phyloP scores from a whole-genome alignment of 2,329 filamentous ascomycete species.

The Torrubiellomyces zombiae region DNA sequence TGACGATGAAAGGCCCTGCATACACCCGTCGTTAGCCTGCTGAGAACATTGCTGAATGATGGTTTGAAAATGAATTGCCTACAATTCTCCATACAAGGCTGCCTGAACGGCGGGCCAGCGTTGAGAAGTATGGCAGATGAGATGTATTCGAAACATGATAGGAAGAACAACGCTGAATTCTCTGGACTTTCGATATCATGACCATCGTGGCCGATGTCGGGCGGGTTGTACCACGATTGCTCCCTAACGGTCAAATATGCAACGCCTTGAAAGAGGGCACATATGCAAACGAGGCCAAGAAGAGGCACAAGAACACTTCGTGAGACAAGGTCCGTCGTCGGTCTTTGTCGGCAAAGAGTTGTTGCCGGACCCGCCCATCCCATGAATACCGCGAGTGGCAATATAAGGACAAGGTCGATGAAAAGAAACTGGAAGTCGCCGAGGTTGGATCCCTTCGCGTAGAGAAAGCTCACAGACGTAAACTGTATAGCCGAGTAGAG shows the following conservation, averaged over 20 bases:
- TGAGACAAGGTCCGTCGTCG: slow-evolving; percentile 81
- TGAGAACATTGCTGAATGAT: not conserved
- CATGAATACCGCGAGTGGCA: slow-evolving; percentile 98
- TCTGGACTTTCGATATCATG: slow-evolving; percentile 83
- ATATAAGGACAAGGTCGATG: slow-evolving; percentile 81
- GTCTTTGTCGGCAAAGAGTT: slow-evolving; percentile 63
- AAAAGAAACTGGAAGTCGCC: slow-evolving; percentile 97
- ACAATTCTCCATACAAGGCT: slow-evolving; percentile 67
- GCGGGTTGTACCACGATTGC: slow-evolving; percentile 78
- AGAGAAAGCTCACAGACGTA: slow-evolving; percentile 89
- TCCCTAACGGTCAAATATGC: slow-evolving; percentile 58
- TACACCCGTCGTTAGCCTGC: slow-evolving; percentile 1
- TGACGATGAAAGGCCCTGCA: slow-evolving; percentile 66
- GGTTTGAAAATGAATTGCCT: slow-evolving; percentile 16
- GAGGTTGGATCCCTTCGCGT: slow-evolving; percentile 81
- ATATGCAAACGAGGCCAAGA: slow-evolving; percentile 73
- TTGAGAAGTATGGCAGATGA: slow-evolving; percentile 77
- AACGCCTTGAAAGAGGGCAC: slow-evolving; percentile 58
- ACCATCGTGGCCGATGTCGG: slow-evolving; percentile 58
- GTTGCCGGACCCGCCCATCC: slow-evolving; percentile 84
- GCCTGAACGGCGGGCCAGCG: slow-evolving; percentile 80
- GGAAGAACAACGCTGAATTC: slow-evolving; percentile 78
- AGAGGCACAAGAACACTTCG: slow-evolving; percentile 82
- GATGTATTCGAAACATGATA: slow-evolving; percentile 91
- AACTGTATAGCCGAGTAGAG: slow-evolving; percentile 99